Conservation (phyloP, 2,329 filamentous ascomycete genomes). For the Periconia sp. region DNA sequence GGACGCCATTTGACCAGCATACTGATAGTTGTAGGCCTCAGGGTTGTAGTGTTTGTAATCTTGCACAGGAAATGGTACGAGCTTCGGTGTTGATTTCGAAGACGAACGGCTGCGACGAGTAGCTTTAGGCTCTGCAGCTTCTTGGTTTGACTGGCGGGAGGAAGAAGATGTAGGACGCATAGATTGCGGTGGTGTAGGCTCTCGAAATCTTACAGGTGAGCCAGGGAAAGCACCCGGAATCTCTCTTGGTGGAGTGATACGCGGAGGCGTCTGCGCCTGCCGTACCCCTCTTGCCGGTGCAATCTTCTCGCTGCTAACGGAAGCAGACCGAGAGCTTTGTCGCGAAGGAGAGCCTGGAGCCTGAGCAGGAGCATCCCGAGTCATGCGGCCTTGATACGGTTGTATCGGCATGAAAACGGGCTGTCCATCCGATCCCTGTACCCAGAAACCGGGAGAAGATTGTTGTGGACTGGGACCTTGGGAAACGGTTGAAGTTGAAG, state of each 20-base stretch:
- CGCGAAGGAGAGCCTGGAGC: slow-evolving; percentile 41
- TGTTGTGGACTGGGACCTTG: slow-evolving; percentile 20
- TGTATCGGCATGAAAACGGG: slow-evolving; percentile 53
- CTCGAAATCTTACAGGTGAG: slow-evolving; percentile 30
- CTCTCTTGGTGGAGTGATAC: slow-evolving; percentile 34
- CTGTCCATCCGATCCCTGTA: slow-evolving; percentile 56
- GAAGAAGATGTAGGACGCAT: slow-evolving; percentile 24
- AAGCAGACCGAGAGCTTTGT: slow-evolving; percentile 52
- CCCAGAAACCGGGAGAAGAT: slow-evolving; percentile 53
- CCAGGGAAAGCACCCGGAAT: slow-evolving; percentile 45
- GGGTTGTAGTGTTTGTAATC: slow-evolving; percentile 28
- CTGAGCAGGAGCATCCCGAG: slow-evolving; percentile 43
- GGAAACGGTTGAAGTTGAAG: slow-evolving; percentile 22
- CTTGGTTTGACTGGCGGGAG: slow-evolving; percentile 23
- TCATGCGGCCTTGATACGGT: slow-evolving; percentile 46
- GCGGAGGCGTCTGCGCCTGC: slow-evolving; percentile 36
- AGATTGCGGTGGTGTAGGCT: slow-evolving; percentile 25
- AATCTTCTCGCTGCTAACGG: slow-evolving; percentile 36
- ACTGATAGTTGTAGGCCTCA: slow-evolving; percentile 42
- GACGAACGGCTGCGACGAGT: slow-evolving; percentile 23
- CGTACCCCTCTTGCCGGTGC: slow-evolving; percentile 1
- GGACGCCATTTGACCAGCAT: slow-evolving; percentile 31
- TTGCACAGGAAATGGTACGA: slow-evolving; percentile 35
- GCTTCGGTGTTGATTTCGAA: slow-evolving; percentile 26
- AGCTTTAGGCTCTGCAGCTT: slow-evolving; percentile 15